Evolutionary conservation across 106 monocot genomes (phyloP), one percentile per base, ranked within the genome.

Genomic region (Dendrobium nobile): DNA sequence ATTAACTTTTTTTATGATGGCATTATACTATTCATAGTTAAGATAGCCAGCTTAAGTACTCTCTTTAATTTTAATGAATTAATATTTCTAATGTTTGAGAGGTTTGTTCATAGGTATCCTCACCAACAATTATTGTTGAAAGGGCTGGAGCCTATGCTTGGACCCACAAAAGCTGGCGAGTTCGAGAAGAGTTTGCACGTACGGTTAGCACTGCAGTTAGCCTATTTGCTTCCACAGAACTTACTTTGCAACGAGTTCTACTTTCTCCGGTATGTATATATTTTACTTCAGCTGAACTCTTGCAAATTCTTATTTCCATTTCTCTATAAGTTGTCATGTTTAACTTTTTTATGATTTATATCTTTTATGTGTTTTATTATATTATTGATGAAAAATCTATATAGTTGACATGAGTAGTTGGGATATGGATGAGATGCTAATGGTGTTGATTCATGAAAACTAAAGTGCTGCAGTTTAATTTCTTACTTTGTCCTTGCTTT

Each of bases 111-210:
- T 51, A 97, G 98, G 95, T 99, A 33, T 99, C 98, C 64, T 99
- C 98, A 41, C 95, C 98, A 17, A 99, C 98, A 48, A 99, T 99
- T 81, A 91, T 99, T 44, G 98, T 95, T 85, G 98, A 99, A 84
- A 92, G 98, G 85, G 98, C 98, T 77, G 98, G 98, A 31, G 91
- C 85, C 81, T 95, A 84, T 93, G 98, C 98, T 2, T 99, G 98
- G 98, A 78, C 75, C 67, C 94, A 99, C 85, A 95, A 87, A 87
- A 99, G 98, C 73, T 99, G 98, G 98, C 91, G 94, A 82, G 92
- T 95, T 10, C 86, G 98, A 22, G 98, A 99, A 87, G 98, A 99
- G 75, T 99, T 95, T 86, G 87, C 86, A 20, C 87, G 95, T 15
- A 95, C 98, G 31, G 98, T 95, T 78, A 85, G 91, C 27, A 72